Conservation (phyloP, 148 eudicot genomes). For the Bassia scoparia region DNA sequence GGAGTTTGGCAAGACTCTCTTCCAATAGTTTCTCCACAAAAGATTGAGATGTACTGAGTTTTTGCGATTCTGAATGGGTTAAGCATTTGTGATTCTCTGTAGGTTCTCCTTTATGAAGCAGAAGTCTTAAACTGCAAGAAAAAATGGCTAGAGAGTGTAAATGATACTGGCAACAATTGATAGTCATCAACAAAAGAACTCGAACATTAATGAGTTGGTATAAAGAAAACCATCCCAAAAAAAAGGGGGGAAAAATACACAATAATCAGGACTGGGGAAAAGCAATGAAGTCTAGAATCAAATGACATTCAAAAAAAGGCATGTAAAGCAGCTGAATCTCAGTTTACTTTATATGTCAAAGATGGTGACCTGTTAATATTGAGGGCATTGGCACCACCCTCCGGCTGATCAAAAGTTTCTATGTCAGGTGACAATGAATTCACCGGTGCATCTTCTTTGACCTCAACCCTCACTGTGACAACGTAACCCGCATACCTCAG, state of each 20-base stretch:
- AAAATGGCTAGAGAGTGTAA: not conserved
- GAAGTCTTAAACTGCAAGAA: slow-evolving; percentile 73
- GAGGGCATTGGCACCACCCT: slow-evolving; percentile 98
- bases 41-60: slow-evolving; percentile 41
- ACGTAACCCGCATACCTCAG: slow-evolving; percentile 83
- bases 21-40: slow-evolving; percentile 69
- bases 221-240: not conserved
- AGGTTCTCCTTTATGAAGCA: slow-evolving; percentile 70
- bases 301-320: not conserved
- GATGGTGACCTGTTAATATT: slow-evolving; percentile 80
- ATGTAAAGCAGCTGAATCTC: not conserved
- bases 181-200: not conserved
- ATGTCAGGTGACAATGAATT: slow-evolving; percentile 39
- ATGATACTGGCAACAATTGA: not conserved
- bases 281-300: not conserved
- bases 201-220: not conserved
- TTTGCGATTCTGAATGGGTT: slow-evolving; percentile 38
- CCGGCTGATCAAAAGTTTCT: slow-evolving; percentile 77
- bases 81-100: slow-evolving; percentile 43
- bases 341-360: slow-evolving; percentile 4
- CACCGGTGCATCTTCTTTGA: slow-evolving; percentile 37
- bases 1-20: slow-evolving; percentile 70
- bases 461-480: slow-evolving; percentile 75
- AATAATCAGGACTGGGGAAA: not conserved
- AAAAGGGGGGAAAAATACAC: too few relatives aligned